Conservation (phyloP, 1,139 yeast species). For the Yamadazyma friedrichii region DNA sequence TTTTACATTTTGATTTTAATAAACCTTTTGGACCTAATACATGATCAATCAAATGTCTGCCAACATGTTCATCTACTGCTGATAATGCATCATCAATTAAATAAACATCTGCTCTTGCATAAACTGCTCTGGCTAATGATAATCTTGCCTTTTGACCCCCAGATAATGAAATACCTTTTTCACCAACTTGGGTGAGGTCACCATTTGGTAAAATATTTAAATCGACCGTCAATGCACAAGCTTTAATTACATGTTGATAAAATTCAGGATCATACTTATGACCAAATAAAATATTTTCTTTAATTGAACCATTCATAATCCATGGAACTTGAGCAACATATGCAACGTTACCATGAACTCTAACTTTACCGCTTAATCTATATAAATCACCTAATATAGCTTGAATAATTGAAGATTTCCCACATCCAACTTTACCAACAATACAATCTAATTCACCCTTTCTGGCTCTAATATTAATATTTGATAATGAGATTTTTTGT, state of each 20-base stretch:
- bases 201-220: slow-evolving; percentile 80
- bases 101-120: slow-evolving; percentile 90
- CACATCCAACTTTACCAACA: slow-evolving; percentile 91
- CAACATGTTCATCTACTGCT: slow-evolving; percentile 95
- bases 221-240: slow-evolving; percentile 88
- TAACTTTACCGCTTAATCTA: slow-evolving; percentile 73
- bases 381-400: slow-evolving; percentile 84
- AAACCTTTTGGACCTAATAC: slow-evolving; percentile 79
- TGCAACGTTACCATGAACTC: slow-evolving; percentile 76
- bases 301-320: slow-evolving; percentile 93
- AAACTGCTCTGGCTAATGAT: slow-evolving; percentile 91
- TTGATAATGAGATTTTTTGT: slow-evolving; percentile 73
- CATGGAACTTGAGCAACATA: slow-evolving; percentile 90
- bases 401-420: slow-evolving; percentile 86
- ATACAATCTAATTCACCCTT: slow-evolving; percentile 86
- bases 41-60: slow-evolving; percentile 57
- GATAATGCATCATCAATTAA: slow-evolving; percentile 77
- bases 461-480: slow-evolving; percentile 64
- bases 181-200: slow-evolving; percentile 90
- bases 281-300: slow-evolving; percentile 88
- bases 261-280: slow-evolving; percentile 78
- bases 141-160: slow-evolving; percentile 98
- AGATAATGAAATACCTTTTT: slow-evolving; percentile 91
- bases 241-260: slow-evolving; percentile 75
- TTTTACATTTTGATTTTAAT: slow-evolving; percentile 69